phyloP scores from a whole-genome alignment of 1,284 basidiomycete genomes.

The Cystobasidium pallidum region DNA sequence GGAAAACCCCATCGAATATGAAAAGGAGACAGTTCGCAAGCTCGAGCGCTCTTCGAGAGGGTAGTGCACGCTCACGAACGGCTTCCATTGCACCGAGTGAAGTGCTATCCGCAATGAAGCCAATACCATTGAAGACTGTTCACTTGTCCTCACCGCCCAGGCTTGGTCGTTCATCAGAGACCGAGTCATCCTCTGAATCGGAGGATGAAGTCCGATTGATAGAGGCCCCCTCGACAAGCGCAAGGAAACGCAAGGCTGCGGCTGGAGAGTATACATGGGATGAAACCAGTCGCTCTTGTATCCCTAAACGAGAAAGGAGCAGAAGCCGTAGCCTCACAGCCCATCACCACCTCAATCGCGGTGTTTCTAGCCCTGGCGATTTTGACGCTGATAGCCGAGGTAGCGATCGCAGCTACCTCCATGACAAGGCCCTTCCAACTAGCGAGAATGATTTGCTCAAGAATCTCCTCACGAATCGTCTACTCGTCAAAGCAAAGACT shows the following conservation, averaged over 20 bases:
- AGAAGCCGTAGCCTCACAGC: conserved; percentile 35
- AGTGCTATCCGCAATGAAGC: conserved; percentile 33
- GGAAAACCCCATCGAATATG: background rate
- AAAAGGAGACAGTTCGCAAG: background rate
- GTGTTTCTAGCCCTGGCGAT: background rate
- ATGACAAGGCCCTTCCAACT: conserved; percentile 1
- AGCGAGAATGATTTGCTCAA: conserved; percentile 24
- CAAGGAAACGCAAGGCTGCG: conserved; percentile 23
- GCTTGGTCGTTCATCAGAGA: conserved; percentile 6
- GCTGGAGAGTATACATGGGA: conserved; percentile 41
- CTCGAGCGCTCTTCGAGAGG: background rate
- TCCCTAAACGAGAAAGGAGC: conserved; percentile 37
- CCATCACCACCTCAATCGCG: background rate
- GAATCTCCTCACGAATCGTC: conserved; percentile 15
- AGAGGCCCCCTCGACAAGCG: conserved; percentile 8
- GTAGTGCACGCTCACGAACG: conserved; percentile 8
- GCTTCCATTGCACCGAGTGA: conserved; percentile 5
- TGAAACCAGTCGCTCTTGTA: conserved; percentile 28
- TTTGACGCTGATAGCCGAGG: conserved; percentile 1
- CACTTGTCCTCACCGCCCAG: conserved; percentile 32
- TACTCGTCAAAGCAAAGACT: background rate
- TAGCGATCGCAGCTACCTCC: conserved; percentile 22
- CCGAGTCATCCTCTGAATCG: conserved; percentile 19
- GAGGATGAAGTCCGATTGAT: conserved; percentile 34
- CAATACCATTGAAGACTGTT: conserved; percentile 33